Evolutionary conservation across 352 stramenopile genomes (phyloP).

Genomic region (Globisporangium uncinulatum): DNA sequence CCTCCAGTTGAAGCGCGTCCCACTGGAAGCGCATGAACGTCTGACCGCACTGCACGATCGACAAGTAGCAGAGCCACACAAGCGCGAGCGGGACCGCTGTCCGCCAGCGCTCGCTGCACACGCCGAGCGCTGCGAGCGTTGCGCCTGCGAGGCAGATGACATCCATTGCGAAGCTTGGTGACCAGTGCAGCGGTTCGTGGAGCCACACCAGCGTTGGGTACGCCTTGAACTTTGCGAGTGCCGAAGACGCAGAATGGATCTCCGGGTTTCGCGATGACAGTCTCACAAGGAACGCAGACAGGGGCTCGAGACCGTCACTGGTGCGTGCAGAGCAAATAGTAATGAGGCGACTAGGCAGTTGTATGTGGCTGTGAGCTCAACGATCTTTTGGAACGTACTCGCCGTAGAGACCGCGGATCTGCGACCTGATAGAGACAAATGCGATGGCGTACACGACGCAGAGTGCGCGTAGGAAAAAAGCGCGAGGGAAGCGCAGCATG

Average conservation of each 20-base stretch:
- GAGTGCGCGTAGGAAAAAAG: constrained; percentile 35
- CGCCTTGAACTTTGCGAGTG: constrained; percentile 14
- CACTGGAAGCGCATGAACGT: constrained; percentile 92
- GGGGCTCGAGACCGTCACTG: constrained; percentile 50
- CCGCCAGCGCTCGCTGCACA: constrained; percentile 23
- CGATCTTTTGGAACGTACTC: constrained; percentile 27
- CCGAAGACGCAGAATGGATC: constrained; percentile 9
- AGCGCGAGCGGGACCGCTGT: constrained; percentile 25
- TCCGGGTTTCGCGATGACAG: constrained; percentile 21
- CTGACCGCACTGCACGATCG: constrained; percentile 69
- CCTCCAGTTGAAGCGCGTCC: constrained; percentile 89
- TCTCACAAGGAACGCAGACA: constrained; percentile 42
- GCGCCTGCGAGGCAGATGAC: constrained; percentile 32
- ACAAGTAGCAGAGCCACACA: constrained; percentile 68
- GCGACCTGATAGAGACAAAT: constrained; percentile 75
- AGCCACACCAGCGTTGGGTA: constrained; percentile 61
- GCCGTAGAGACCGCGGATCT: constrained; percentile 81
- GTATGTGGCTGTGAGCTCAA: too few relatives aligned
- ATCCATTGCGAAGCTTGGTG: constrained; percentile 44
- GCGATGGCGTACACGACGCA: constrained; percentile 46
- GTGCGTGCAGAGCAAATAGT: background rate
- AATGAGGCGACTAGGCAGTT: background rate
- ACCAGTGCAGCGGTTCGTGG: constrained; percentile 34
- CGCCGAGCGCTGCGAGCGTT: constrained; percentile 22
- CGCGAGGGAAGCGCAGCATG: constrained; percentile 25